Evolutionary conservation across 148 eudicot species (phyloP), one percentile per base, ranked within the genome.

Genomic region (Rhododendron henanense): DNA sequence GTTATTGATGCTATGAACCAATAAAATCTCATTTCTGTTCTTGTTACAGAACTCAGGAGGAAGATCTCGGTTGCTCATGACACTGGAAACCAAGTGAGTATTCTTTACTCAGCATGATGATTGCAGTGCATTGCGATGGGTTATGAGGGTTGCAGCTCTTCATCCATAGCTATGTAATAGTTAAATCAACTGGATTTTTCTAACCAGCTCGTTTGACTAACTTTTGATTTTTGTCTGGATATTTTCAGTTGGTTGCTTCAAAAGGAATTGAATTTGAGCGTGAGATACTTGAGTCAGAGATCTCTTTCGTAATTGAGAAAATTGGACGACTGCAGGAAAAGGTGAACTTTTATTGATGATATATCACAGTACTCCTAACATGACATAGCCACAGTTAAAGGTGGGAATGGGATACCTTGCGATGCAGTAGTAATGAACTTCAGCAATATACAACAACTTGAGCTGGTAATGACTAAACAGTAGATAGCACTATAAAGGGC

Each of bases 241-340:
- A 82, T 86, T 28, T 83, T 65, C 85, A 96, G 99, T 41, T 89
- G 73, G 88, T 83, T 86, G 90, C 91, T 84, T 79, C 93, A 37
- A 94, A 90, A 90, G 98, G 95, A 80, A 73, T 91, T 86, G 93
- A 93, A 86, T 85, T 96, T 86, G 96, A 95, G 90, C 84, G 88
- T 71, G 98, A 93, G 92, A 93, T 96, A 90, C 91, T 96, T 85
- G 92, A 93, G 87, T 91, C 92, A 79, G 99, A 96, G 85, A 89
- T 89, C 86, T 88, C 92, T 76, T 95, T 92, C 41, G 76, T 93
- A 83, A 87, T 88, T 51, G 98, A 95, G 83, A 94, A 96, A 93
- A 90, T 91, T 87, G 94, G 82, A 83, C 90, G 86, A 63, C 85
- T 95, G 85, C 90, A 93, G 89, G 94, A 93, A 50, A 93, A 93